Evolutionary conservation across 2,329 filamentous ascomycete species (phyloP), one percentile per base, ranked within the genome.

Genomic region (Aspergillus caelatus): DNA sequence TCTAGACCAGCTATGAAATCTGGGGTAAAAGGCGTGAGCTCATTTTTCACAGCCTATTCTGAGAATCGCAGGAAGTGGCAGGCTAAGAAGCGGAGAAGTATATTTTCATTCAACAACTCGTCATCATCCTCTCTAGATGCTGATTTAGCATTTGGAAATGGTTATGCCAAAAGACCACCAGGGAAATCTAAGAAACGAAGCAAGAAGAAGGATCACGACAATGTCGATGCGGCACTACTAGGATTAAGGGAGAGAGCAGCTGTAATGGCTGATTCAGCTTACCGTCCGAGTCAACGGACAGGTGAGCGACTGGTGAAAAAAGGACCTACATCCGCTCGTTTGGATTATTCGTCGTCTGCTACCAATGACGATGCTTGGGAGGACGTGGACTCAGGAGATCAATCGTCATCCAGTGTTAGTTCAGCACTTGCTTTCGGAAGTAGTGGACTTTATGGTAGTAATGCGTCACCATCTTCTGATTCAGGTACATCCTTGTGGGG

Each of bases 121-220:
- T 91, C 88, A 1, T 89, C 87, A 2, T 90, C 88, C 0, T 90
- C 88, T 0, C 81, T 90, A 60, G 88, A 90, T 74, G 86, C 85
- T 23, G 89, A 92, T 72, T 78, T 91, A 64, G 89, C 89, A 11
- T 91, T 91, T 72, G 89, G 89, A 11, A 83, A 79, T 60, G 88
- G 87, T 19, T 89, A 76, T 41, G 63, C 78, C 2, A 76, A 73
- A 41, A 76, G 75, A 46, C 65, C 71, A 16, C 62, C 71, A 16
- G 71, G 69, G 54, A 82, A 82, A 65, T 77, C 78, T 56, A 72
- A 69, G 26, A 72, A 68, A 61, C 67, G 58, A 45, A 72, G 64
- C 62, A 75, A 71, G 61, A 61, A 67, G 50, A 69, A 75, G 52
- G 70, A 74, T 43, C 62, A 69, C 8, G 63, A 70, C 39, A 74